Base-by-base conservation (phyloP, 306 rosid species). In the Mucuna pruriens region DNA sequence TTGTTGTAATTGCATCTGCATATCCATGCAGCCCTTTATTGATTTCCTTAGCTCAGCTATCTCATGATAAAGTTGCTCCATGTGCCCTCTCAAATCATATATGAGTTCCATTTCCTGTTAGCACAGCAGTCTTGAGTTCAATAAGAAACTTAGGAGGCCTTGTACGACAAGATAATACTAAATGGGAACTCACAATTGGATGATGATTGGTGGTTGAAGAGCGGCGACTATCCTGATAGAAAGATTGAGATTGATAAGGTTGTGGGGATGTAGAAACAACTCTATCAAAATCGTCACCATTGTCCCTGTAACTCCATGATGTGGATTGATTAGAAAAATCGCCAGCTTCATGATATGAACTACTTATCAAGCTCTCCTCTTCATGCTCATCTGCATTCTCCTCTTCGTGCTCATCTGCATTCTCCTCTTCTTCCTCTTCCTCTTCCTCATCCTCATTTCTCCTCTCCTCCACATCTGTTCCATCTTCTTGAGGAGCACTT, bases 1-100 rank as follows among this genome's bases (percentile, higher is more conserved):
- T 79, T 89, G 86, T 67, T 88, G 93, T 62, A 89, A 54, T n/a
- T 74, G 82, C 84, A 90, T 86, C 46, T 95, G 97, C 97, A 92
- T 88, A 68, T 90, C 94, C 80, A 96, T 70, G 84, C 97, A 91
- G 63, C 91, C 72, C 84, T 84, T 90, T 45, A 93, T 78, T 60
- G 91, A 77, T 83, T 89, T 93, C 81, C 94, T 89, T 7, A 96
- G 88, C 83, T 88, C 97, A 9, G 94, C 79, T 89, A 96, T 92
- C 85, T 96, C 99, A 5, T 60, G 87, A 80, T 87, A 57, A 60
- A 96, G 83, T 73, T 92, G 91, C 83, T 86, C 89, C 97, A 95
- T 93, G 5, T 90, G 90, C 31, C 94, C 87, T 92, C 89, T 90
- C 83, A 95, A 16, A 76, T 90, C 88, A 62, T 82, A 92, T 57